These are phyloP conservation scores for Populus deltoides DNA, from an alignment of 345 rosid genomes.

Conservation along the genomic window DNA sequence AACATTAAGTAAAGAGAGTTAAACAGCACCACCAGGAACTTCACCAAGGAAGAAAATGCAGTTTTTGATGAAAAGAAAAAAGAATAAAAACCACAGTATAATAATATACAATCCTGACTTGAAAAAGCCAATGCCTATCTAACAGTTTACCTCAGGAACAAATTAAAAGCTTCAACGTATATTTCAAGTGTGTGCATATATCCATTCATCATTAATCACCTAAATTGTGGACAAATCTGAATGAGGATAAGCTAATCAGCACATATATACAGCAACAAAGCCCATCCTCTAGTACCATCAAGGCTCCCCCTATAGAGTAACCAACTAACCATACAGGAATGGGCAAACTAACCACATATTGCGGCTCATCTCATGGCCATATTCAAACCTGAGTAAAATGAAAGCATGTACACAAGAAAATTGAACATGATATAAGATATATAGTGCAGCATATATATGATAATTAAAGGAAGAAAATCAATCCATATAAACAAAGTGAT, in stretches of 20 bases:
- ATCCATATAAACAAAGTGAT: not conserved
- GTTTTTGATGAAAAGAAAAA: no score
- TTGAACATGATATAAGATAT: no score
- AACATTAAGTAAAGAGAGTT: conserved; percentile 16
- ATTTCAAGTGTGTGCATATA: no score
- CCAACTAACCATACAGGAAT: not conserved
- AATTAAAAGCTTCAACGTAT: no score
- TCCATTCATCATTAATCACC: not conserved
- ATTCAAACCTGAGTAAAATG: not conserved
- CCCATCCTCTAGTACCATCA: not conserved
- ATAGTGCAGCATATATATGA: no score
- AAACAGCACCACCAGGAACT: conserved; percentile 3
- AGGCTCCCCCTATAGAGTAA: not conserved
- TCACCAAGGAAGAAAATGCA: no score
- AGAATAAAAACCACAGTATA: no score
- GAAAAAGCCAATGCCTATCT: no score
- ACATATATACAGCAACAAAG: not conserved
- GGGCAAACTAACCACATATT: not conserved
- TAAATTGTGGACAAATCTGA: not conserved
- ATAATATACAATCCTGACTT: no score
- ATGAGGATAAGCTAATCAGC: not conserved
- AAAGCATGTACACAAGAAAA: not conserved
- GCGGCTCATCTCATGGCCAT: not conserved
- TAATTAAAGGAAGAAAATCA: not conserved
- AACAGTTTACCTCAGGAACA: no score